Evolutionary conservation across 202 grass and related monocot species (phyloP).

Genomic region (Elaeis oleifera): DNA sequence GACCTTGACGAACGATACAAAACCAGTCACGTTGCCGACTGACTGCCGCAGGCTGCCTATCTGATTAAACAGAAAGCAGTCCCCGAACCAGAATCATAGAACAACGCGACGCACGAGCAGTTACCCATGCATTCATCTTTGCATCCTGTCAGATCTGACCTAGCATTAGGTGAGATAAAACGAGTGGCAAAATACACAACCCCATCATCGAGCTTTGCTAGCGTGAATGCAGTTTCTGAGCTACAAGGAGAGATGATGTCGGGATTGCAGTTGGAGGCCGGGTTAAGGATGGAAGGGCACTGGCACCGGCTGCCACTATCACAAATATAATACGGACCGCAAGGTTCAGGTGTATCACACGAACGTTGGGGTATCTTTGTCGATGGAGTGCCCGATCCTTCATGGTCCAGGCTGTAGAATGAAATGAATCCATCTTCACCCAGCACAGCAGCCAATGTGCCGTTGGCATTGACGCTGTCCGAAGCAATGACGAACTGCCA

Average conservation of each 20-base stretch:
- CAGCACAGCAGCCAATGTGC: conserved; percentile 44
- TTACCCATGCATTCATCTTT: conserved; percentile 54
- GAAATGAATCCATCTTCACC: conserved; percentile 41
- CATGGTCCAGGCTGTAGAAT: conserved; percentile 42
- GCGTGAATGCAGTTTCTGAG: neutral
- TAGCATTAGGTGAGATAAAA: conserved; percentile 36
- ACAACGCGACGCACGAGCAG: conserved; percentile 70
- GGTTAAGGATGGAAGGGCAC: conserved; percentile 55
- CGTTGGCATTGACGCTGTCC: conserved; percentile 25
- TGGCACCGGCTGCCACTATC: conserved; percentile 48
- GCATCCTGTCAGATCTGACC: conserved; percentile 62
- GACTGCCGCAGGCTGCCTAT: conserved; percentile 68
- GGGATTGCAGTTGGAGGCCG: conserved; percentile 45
- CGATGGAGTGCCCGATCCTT: conserved; percentile 4
- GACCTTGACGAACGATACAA: conserved; percentile 70
- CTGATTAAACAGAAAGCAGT: conserved; percentile 74
- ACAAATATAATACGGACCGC: conserved; percentile 62
- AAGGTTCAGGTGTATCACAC: conserved; percentile 62
- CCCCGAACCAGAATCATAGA: conserved; percentile 42
- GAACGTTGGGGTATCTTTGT: conserved; percentile 39
- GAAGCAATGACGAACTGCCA: conserved; percentile 37
- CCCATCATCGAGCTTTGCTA: conserved; percentile 36
- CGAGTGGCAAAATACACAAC: conserved; percentile 67
- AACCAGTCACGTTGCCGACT: conserved; percentile 13
- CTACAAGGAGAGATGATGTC: conserved; percentile 45